Conservation (phyloP, 352 stramenopile genomes). For the Phytophthora boehmeriae region DNA sequence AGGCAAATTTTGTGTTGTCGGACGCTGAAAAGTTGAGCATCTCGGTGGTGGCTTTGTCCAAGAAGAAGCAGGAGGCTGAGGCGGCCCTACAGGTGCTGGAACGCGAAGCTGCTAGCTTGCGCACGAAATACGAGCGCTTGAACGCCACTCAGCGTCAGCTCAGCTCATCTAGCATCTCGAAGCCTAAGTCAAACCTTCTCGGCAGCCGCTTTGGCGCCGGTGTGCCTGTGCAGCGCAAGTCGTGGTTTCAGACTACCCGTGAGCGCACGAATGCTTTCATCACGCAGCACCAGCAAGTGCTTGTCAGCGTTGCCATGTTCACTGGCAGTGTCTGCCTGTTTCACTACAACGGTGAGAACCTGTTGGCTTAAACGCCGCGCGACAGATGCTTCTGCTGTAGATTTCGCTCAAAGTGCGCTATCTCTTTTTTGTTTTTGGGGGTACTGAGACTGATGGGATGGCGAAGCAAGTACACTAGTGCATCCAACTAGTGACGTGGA, state of each 20-base stretch:
- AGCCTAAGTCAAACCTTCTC: conserved; percentile 64
- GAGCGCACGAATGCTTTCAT: conserved; percentile 66
- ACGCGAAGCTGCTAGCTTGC: conserved; percentile 73
- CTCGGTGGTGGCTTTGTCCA: conserved; percentile 71
- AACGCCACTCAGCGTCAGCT: conserved; percentile 79
- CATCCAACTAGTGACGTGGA: conserved; percentile 13
- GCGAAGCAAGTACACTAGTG: conserved; percentile 1
- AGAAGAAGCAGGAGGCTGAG: conserved; percentile 84
- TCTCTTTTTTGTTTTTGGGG: conserved; percentile 19
- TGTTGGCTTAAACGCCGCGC: conserved; percentile 47
- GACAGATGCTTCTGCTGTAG: conserved; percentile 13
- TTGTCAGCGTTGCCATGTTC: conserved; percentile 81
- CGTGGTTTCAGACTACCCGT: conserved; percentile 66
- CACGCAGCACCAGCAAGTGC: conserved; percentile 77
- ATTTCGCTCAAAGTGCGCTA: conserved; percentile 16
- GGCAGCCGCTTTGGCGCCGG: conserved; percentile 52
- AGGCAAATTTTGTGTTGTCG: conserved; percentile 72
- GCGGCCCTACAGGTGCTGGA: conserved; percentile 65
- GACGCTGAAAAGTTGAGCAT: conserved; percentile 80
- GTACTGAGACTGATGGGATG: conserved; percentile 14
- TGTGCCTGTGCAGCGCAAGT: conserved; percentile 56
- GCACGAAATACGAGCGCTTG: conserved; percentile 83
- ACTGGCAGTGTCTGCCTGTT: conserved; percentile 74
- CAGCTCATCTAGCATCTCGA: conserved; percentile 53
- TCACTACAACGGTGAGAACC: conserved; percentile 86